Percentiles rank a stretch among this genome's conserved stretches.
phyloP scores from a whole-genome alignment of 1,139 yeast genomes.

The Protomyces inouyei region DNA sequence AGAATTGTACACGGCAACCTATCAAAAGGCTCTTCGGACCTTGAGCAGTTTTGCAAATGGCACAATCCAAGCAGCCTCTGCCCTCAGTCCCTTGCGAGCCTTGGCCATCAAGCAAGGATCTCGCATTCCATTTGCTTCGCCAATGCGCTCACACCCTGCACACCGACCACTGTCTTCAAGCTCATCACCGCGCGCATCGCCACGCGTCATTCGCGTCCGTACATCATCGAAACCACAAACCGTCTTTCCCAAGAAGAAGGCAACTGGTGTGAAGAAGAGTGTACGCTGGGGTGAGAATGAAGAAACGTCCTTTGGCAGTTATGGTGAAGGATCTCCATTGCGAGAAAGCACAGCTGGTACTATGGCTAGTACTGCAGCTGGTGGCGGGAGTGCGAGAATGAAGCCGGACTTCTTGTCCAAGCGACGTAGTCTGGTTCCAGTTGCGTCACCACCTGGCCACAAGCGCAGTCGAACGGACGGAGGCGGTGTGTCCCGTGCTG shows the following conservation, averaged over 20 bases:
- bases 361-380: not conserved
- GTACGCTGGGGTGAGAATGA: slow-evolving; percentile 22
- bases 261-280: slow-evolving; percentile 5
- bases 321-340: not conserved
- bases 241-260: slow-evolving; percentile 17
- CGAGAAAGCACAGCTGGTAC: not conserved
- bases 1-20: slow-evolving; percentile 4
- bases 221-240: slow-evolving; percentile 7
- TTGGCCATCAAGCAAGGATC: not conserved
- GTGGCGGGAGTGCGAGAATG: not conserved
- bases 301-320: not conserved
- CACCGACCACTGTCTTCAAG: slow-evolving; percentile 5
- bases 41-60: not conserved
- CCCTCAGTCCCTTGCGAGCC: not conserved
- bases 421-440: slow-evolving; percentile 18
- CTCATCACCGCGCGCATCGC: slow-evolving; percentile 21
- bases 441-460: slow-evolving; percentile 17
- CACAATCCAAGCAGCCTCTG: not conserved
- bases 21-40: not conserved
- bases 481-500: not conserved
- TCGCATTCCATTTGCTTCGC: slow-evolving; percentile 10
- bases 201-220: slow-evolving; percentile 1
- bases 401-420: not conserved
- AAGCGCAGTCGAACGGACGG: slow-evolving; percentile 6
- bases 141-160: slow-evolving; percentile 1